Conservation (phyloP, 805 yeast genomes). For the Saturnispora ahearnii region DNA sequence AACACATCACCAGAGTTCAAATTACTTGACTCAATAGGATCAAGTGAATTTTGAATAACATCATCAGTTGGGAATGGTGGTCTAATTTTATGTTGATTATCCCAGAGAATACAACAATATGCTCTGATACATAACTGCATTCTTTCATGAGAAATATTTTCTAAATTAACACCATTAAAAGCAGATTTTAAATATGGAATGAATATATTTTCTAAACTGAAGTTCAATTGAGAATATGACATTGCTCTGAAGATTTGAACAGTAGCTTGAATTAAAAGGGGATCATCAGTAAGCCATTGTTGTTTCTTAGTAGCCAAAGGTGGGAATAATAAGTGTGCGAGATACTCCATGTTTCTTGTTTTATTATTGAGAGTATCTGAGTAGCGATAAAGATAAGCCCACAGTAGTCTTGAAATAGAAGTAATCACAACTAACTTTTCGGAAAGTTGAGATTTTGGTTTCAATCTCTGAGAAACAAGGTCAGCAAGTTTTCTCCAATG, state of each 20-base stretch:
- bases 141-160: slow-evolving; percentile 60
- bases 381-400: slow-evolving; percentile 85
- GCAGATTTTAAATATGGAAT: slow-evolving; percentile 57
- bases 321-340: slow-evolving; percentile 51
- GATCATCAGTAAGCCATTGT: slow-evolving; percentile 67
- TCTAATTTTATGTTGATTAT: slow-evolving; percentile 42
- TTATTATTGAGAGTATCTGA: slow-evolving; percentile 86
- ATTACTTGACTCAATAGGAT: slow-evolving; percentile 28
- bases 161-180: slow-evolving; percentile 50
- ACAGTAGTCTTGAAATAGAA: slow-evolving; percentile 63
- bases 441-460: slow-evolving; percentile 44
- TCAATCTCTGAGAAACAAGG: slow-evolving; percentile 47
- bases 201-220: slow-evolving; percentile 68
- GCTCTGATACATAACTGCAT: slow-evolving; percentile 61
- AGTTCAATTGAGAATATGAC: slow-evolving; percentile 72
- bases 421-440: slow-evolving; percentile 51
- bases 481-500: slow-evolving; percentile 70
- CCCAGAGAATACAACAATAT: slow-evolving; percentile 62
- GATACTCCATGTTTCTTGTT: slow-evolving; percentile 60
- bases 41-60: slow-evolving; percentile 28
- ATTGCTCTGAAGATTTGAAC: slow-evolving; percentile 68
- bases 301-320: slow-evolving; percentile 45
- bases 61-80: slow-evolving; percentile 71
- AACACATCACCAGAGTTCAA: slow-evolving; percentile 31
- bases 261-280: slow-evolving; percentile 51